phyloP scores from a whole-genome alignment of 2,329 filamentous ascomycete species.

The Arthrobotrys megalospora region DNA sequence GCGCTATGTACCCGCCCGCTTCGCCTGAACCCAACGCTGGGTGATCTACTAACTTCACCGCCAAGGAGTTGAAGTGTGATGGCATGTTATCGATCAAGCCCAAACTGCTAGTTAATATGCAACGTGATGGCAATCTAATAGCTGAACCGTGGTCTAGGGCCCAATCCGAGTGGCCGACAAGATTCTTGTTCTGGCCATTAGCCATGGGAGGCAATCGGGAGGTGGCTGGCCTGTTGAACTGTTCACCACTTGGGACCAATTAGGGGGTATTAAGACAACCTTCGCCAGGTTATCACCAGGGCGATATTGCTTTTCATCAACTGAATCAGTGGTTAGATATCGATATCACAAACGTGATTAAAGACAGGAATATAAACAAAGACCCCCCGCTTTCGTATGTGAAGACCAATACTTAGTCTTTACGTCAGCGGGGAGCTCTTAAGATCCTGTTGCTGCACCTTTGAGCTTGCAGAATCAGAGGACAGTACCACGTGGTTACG shows the following conservation, averaged over 20 bases:
- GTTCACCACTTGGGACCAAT: conserved; percentile 21
- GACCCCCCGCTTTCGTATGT: conserved; percentile 15
- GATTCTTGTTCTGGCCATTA: conserved; percentile 2
- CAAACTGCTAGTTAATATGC: conserved; percentile 5
- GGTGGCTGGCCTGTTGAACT: conserved; percentile 29
- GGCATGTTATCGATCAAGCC: conserved; percentile 13
- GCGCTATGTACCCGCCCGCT: conserved; percentile 45
- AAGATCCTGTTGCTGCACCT: conserved; percentile 22
- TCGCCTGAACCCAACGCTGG: conserved; percentile 29
- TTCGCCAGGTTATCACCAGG: conserved; percentile 13
- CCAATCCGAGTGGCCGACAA: conserved; percentile 16
- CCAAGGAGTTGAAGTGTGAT: conserved; percentile 16
- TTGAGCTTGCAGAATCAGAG: conserved; percentile 18
- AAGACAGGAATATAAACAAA: conserved; percentile 21
- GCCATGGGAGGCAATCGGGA: conserved; percentile 11
- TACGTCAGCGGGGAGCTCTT: conserved; percentile 30
- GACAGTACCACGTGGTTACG: conserved; percentile 17
- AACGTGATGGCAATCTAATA: conserved; percentile 17
- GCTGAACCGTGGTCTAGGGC: conserved; percentile 26
- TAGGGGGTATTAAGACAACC: conserved; percentile 1
- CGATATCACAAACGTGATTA: conserved; percentile 32
- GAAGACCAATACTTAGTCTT: conserved; percentile 23
- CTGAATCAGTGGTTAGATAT: conserved; percentile 11
- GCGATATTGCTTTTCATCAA: conserved; percentile 18
- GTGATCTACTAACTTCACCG: conserved; percentile 15